Percentiles rank a stretch among this genome's conserved stretches.
phyloP scores from a whole-genome alignment of 1,284 basidiomycete genomes.

The Marasmius sp. region DNA sequence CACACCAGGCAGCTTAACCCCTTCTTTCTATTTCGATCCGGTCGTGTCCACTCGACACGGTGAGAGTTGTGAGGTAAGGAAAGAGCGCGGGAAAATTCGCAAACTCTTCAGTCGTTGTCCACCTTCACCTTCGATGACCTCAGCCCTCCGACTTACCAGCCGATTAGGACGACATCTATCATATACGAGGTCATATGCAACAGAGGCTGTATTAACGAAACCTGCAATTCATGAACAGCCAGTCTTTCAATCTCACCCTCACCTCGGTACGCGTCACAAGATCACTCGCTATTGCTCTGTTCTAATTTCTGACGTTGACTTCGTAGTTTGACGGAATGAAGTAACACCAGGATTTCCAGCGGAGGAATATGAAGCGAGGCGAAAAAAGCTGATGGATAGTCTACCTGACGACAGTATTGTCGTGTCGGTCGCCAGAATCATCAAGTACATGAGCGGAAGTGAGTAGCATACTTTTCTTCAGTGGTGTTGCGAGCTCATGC shows the following conservation, averaged over 20 bases:
- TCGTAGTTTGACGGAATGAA: slow-evolving; percentile 55
- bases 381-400: slow-evolving; percentile 72
- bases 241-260: slow-evolving; percentile 73
- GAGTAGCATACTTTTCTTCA: slow-evolving; percentile 34
- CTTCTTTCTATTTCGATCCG: not conserved
- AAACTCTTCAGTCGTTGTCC: not conserved
- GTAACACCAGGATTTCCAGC: slow-evolving; percentile 85
- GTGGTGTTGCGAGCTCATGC: slow-evolving; percentile 3
- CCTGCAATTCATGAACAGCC: slow-evolving; percentile 80
- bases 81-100: not conserved
- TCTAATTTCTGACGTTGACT: slow-evolving; percentile 10
- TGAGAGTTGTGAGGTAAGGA: not conserved
- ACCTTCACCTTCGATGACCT: not conserved
- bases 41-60: not conserved
- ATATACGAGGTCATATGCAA: slow-evolving; percentile 34
- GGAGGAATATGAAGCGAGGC: slow-evolving; percentile 81
- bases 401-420: slow-evolving; percentile 81
- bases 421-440: slow-evolving; percentile 76
- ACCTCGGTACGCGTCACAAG: slow-evolving; percentile 53
- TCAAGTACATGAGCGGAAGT: slow-evolving; percentile 90
- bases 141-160: not conserved
- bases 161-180: not conserved
- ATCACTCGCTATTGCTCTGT: not conserved
- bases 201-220: slow-evolving; percentile 41
- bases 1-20: slow-evolving; percentile 3